These are phyloP conservation scores for Venustampulla echinocandica DNA, from an alignment of 495 filamentous ascomycete species.

Conservation along the genomic window DNA sequence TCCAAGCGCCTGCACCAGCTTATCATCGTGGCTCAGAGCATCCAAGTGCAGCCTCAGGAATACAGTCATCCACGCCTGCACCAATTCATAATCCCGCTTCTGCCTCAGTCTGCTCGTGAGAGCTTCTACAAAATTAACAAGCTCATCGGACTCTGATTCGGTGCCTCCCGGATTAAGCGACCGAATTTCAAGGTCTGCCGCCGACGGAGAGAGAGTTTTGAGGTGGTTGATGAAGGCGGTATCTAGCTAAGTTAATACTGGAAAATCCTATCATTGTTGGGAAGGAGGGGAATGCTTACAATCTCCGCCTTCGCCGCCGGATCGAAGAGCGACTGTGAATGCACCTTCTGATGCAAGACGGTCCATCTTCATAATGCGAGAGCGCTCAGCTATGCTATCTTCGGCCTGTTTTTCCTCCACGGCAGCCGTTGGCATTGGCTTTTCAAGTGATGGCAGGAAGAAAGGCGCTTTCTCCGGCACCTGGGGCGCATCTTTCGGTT, in stretches of 20 bases:
- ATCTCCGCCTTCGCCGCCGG: constrained; percentile 36
- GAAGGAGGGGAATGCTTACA: constrained; percentile 33
- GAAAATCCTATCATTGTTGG: neutral
- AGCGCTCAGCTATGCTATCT: constrained; percentile 36
- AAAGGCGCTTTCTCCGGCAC: constrained; percentile 91
- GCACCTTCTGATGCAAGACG: constrained; percentile 28
- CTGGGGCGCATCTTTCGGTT: constrained; percentile 85
- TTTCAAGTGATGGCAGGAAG: constrained; percentile 70
- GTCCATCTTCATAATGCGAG: constrained; percentile 44
- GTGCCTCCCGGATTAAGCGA: constrained; percentile 53
- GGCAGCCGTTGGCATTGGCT: constrained; percentile 21
- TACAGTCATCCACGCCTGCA: constrained; percentile 93
- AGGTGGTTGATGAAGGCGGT: constrained; percentile 66
- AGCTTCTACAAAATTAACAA: constrained; percentile 63
- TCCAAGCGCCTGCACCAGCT: constrained; percentile 39
- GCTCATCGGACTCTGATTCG: constrained; percentile 40
- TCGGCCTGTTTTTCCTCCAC: constrained; percentile 12
- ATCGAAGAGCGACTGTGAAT: constrained; percentile 53
- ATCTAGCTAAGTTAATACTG: constrained; percentile 26
- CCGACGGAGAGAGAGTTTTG: constrained; percentile 66
- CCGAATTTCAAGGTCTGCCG: constrained; percentile 81
- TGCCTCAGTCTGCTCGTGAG: constrained; percentile 57
- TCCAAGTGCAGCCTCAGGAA: constrained; percentile 73
- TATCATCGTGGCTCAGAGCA: constrained; percentile 35
- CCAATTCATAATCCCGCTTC: constrained; percentile 79